Percentiles rank a stretch among this genome's conserved stretches.
These are phyloP conservation scores for Monosporascus sp. DNA, from an alignment of 2,329 filamentous ascomycete genomes.

Conservation along the genomic window DNA sequence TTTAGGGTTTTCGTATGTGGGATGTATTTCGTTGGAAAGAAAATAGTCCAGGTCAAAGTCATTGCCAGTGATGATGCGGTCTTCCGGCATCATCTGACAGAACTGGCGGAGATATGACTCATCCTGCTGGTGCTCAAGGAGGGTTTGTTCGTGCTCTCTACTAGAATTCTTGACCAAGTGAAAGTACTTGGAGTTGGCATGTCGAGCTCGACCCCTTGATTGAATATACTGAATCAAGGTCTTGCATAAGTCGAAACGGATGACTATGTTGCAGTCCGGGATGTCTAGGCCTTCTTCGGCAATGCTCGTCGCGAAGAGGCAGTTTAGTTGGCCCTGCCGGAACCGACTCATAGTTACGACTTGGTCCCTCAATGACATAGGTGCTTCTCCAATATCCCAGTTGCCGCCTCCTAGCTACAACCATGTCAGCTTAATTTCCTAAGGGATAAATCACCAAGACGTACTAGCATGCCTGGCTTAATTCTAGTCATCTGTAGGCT, in stretches of 20 bases:
- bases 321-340: conserved; percentile 53
- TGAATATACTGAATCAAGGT: conserved; percentile 96
- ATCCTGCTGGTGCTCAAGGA: conserved; percentile 55
- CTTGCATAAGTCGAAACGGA: conserved; percentile 79
- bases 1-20: conserved; percentile 53
- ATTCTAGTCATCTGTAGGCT: conserved; percentile 54
- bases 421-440: conserved; percentile 11
- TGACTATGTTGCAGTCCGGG: conserved; percentile 60
- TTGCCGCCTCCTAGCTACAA: conserved; percentile 34
- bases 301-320: conserved; percentile 61
- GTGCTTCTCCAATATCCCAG: conserved; percentile 49
- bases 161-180: conserved; percentile 79
- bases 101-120: conserved; percentile 66
- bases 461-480: conserved; percentile 49
- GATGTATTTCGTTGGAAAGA: conserved; percentile 46
- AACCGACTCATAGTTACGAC: conserved; percentile 66
- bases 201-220: conserved; percentile 80
- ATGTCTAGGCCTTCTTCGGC: conserved; percentile 65
- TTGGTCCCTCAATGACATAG: conserved; percentile 68
- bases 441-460: conserved; percentile 6
- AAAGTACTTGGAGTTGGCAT: conserved; percentile 70
- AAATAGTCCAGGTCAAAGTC: conserved; percentile 53
- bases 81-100: conserved; percentile 67
- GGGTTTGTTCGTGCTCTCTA: conserved; percentile 46
- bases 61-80: conserved; percentile 62